These are phyloP conservation scores for Daldinia caldariorum DNA, from an alignment of 495 filamentous ascomycete species.

Conservation along the genomic window DNA sequence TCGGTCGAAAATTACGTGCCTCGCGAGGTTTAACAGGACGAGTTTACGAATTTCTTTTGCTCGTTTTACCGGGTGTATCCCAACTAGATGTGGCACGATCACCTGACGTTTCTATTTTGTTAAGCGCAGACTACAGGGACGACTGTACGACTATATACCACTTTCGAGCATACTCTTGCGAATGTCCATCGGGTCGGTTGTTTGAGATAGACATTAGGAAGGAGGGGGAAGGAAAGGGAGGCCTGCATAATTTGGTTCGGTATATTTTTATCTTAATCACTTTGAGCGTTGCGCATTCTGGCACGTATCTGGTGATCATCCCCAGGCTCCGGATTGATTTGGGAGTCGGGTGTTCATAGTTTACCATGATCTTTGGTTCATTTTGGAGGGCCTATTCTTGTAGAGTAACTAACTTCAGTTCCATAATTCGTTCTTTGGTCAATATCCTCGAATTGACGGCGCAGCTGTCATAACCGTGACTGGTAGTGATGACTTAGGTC, in stretches of 20 bases:
- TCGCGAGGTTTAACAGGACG: slow-evolving; percentile 5
- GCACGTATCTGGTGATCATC: not conserved
- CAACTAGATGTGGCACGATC: slow-evolving; percentile 36
- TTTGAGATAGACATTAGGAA: slow-evolving; percentile 14
- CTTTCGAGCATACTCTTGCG: slow-evolving; percentile 29
- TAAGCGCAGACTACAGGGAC: slow-evolving; percentile 34
- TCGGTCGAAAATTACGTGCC: slow-evolving; percentile 8
- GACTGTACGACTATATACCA: slow-evolving; percentile 45
- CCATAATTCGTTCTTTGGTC: not conserved
- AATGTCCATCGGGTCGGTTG: slow-evolving; percentile 20
- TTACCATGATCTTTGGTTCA: not conserved
- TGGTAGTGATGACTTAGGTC: not conserved
- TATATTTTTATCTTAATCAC: slow-evolving; percentile 24
- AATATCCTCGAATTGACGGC: not conserved
- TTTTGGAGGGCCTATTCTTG: not conserved
- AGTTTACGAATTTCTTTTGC: slow-evolving; percentile 37
- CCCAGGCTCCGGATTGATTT: not conserved
- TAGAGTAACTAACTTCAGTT: not conserved
- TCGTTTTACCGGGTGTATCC: slow-evolving; percentile 19
- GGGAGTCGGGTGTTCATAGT: slow-evolving; percentile 6
- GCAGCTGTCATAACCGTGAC: not conserved
- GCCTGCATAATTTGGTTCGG: slow-evolving; percentile 22
- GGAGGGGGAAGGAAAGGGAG: not conserved
- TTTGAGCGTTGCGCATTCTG: slow-evolving; percentile 15
- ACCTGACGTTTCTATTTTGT: slow-evolving; percentile 31